phyloP scores from a whole-genome alignment of 2,329 filamentous ascomycete genomes.

The Alternaria gansuensis region DNA sequence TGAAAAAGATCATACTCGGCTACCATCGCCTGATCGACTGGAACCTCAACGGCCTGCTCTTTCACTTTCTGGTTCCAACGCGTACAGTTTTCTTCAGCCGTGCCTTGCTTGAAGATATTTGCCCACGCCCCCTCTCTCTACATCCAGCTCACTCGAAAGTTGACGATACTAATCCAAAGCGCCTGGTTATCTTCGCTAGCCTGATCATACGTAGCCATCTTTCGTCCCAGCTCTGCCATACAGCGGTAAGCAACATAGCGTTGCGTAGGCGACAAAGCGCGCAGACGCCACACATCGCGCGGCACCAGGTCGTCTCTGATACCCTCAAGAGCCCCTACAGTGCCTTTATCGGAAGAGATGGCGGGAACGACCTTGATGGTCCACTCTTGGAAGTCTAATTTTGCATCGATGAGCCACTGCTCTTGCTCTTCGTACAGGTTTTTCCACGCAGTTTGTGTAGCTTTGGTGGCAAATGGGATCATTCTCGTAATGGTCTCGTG shows the following conservation, averaged over 20 bases:
- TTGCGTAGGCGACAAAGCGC: not conserved
- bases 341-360: not conserved
- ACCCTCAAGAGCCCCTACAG: not conserved
- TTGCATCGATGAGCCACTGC: not conserved
- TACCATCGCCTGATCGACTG: not conserved
- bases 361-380: not conserved
- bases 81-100: not conserved
- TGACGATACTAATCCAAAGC: not conserved
- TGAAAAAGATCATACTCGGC: not conserved
- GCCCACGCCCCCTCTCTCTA: not conserved
- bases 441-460: not conserved
- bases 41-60: not conserved
- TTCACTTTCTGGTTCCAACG: not conserved
- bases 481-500: not conserved
- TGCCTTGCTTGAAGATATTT: not conserved
- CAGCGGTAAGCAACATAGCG: not conserved
- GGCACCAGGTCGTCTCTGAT: not conserved
- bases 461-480: not conserved
- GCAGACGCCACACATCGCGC: constrained; percentile 2
- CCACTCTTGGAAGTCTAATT: not conserved
- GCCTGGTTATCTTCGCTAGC: not conserved
- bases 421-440: not conserved
- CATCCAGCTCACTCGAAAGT: not conserved
- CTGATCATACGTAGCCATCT: not conserved
- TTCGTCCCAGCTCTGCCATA: not conserved